These are phyloP conservation scores for Geotrichum europaeum DNA, from an alignment of 1,139 yeast genomes.

Conservation along the genomic window DNA sequence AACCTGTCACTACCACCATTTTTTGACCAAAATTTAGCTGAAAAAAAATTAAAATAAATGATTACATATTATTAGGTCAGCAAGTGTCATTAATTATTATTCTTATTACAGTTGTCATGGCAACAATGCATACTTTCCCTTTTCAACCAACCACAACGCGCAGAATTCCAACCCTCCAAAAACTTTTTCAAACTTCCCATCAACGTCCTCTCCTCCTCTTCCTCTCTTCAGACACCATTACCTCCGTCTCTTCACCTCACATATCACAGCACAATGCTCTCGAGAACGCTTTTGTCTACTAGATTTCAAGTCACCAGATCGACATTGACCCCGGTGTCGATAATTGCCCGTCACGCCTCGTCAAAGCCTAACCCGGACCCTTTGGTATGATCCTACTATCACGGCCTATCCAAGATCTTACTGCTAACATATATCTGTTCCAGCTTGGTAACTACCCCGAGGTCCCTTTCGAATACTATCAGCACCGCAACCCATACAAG, in stretches of 20 bases:
- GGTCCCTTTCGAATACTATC: conserved; percentile 44
- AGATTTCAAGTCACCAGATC: conserved; percentile 10
- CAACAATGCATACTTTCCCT: background rate
- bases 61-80: background rate
- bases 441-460: conserved; percentile 46
- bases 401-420: background rate
- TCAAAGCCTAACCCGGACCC: conserved; percentile 19
- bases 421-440: background rate
- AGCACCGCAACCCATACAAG: conserved; percentile 61
- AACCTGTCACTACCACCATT: conserved; percentile 12
- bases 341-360: conserved; percentile 13
- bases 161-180: conserved; percentile 4
- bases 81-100: background rate
- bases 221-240: background rate
- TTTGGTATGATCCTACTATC: conserved; percentile 9
- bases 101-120: background rate
- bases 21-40: background rate
- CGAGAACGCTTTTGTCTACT: conserved; percentile 10
- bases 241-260: background rate
- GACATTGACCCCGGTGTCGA: conserved; percentile 1
- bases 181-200: background rate
- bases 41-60: background rate
- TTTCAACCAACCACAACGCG: conserved; percentile 11
- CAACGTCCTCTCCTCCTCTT: background rate
- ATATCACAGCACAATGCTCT: conserved; percentile 6